A percentile compares a stretch with the other conserved stretches of the same genome.
Conservation (phyloP, 495 filamentous ascomycete species). For the Neurospora sp. region DNA sequence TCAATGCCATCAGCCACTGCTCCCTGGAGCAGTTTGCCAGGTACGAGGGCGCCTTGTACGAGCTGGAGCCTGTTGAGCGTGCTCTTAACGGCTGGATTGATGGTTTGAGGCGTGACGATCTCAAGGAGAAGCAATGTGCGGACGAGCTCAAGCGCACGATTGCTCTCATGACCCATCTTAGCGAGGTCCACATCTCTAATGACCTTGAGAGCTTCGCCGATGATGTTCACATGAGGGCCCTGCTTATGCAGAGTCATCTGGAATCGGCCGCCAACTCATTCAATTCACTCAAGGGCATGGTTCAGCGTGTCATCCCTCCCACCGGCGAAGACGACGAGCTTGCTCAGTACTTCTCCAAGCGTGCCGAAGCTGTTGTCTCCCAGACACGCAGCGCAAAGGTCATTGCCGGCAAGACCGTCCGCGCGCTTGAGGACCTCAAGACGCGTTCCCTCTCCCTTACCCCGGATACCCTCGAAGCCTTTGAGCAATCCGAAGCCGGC, state of each 20-base stretch:
- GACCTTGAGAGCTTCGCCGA: conserved; percentile 71
- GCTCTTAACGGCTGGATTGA: conserved; percentile 87
- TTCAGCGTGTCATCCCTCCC: conserved; percentile 50
- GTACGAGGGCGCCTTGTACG: conserved; percentile 69
- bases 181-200: conserved; percentile 64
- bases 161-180: conserved; percentile 75
- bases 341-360: conserved; percentile 54
- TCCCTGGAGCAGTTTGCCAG: conserved; percentile 63
- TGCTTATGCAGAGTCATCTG: conserved; percentile 69
- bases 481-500: conserved; percentile 49
- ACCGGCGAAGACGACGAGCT: conserved; percentile 51
- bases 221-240: conserved; percentile 60
- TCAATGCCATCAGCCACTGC: conserved; percentile 65
- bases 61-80: conserved; percentile 87
- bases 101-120: conserved; percentile 66
- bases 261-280: conserved; percentile 67
- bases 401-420: conserved; percentile 65
- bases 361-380: conserved; percentile 59
- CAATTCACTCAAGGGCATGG: conserved; percentile 49
- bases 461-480: conserved; percentile 41
- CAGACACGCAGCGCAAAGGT: conserved; percentile 79
- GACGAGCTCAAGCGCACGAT: conserved; percentile 74
- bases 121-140: conserved; percentile 74
- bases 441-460: conserved; percentile 65
- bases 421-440: conserved; percentile 69